Evolutionary conservation across 148 eudicot genomes (phyloP), one percentile per base, ranked within the genome.

Genomic region (Camellia lanceoleosa): DNA sequence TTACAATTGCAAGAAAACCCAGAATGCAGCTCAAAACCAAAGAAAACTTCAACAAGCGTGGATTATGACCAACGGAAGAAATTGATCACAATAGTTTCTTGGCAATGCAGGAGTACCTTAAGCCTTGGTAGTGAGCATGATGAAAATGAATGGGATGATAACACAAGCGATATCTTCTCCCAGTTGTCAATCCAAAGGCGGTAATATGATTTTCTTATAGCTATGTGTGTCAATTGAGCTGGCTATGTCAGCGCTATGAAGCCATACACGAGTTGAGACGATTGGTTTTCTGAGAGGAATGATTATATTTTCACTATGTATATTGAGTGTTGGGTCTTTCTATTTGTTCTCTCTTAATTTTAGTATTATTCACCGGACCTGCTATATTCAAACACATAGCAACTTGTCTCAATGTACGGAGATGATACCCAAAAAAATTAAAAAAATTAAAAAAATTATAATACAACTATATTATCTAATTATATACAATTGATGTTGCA

Each of bases 101-200:
- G 65, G 88, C 85, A 2, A 87, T 85, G 90, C 90, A 87, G 87
- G 73, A 88, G 56, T 59, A 88, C 83, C 15, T 69, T 88, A 60
- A 83, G 85, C 80, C 88, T 85, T 2, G 90, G 75, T 59, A 80
- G 84, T 38, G 88, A 83, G 0, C 46, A 56, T 0, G 86, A 85
- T 59, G 81, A 19, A 46, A 51, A 41, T 5, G 74, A 75, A 54
- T 14, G 15, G 0, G 80, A 75, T 20, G 89, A 81, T 67, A 43
- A 20, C 67, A 61, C 83, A 5, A 73, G 79, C 15, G 89, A 87
- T 49, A 73, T 85, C 67, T 87, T 87, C 85, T 87, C 89, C 5
- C 86, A 82, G 80, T 85, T 81, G 83, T 85, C 41, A 76, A 75
- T 75, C 89, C 83, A 23, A 78, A 75, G 51, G 38, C 76, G 87